These are phyloP conservation scores for Pluteus cervinus DNA, from an alignment of 768 basidiomycete genomes.

Conservation along the genomic window DNA sequence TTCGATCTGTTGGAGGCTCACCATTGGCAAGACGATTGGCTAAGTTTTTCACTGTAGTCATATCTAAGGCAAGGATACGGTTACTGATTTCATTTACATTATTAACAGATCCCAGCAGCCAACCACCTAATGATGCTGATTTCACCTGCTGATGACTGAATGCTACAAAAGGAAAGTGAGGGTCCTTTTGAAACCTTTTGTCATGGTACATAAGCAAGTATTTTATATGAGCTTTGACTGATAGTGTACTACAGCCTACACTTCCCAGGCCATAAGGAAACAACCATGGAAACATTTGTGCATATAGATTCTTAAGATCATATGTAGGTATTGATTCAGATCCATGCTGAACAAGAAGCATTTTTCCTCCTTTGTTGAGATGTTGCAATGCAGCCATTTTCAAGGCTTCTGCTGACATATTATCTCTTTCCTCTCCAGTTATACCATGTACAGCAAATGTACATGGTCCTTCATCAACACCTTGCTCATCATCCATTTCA, in stretches of 20 bases:
- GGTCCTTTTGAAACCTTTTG: conserved; percentile 30
- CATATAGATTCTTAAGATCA: conserved; percentile 28
- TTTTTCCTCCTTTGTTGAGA: conserved; percentile 14
- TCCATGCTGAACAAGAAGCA: conserved; percentile 21
- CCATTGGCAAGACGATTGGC: conserved; percentile 16
- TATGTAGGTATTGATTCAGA: conserved; percentile 23
- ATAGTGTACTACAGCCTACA: conserved; percentile 5
- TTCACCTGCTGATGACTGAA: conserved; percentile 37
- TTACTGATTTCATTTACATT: conserved; percentile 19
- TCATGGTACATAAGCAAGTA: conserved; percentile 30
- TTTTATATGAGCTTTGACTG: conserved; percentile 15
- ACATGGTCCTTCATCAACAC: conserved; percentile 18
- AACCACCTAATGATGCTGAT: conserved; percentile 17
- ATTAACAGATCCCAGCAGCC: conserved; percentile 16
- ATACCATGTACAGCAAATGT: conserved; percentile 27
- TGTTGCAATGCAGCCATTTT: conserved; percentile 20
- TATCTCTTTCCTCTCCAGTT: conserved; percentile 12
- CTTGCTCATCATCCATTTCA: conserved; percentile 17
- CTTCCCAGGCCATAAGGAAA: background rate
- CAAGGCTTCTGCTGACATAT: conserved; percentile 4
- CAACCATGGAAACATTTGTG: too few species aligned
- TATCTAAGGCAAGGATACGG: conserved; percentile 16
- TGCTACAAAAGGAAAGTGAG: conserved; percentile 28
- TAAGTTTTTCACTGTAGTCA: conserved; percentile 12
- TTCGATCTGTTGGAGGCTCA: conserved; percentile 13